Evolutionary conservation across 495 filamentous ascomycete species (phyloP).

Genomic region (Penicillium coprophilum): DNA sequence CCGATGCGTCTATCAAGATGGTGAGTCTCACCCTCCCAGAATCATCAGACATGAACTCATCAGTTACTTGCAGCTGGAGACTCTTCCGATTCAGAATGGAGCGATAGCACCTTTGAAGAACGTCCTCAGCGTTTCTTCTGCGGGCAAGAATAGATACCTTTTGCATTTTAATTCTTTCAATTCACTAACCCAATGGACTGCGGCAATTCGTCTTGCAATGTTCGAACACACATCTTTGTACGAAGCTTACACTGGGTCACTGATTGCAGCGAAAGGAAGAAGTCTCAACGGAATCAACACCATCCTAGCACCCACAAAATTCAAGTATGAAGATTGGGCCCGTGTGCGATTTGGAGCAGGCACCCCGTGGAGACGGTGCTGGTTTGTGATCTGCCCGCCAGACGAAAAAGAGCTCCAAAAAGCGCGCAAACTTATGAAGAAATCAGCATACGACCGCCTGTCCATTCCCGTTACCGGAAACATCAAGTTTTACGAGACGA

Average conservation of each 20-base stretch:
- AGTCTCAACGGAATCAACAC: constrained; percentile 77
- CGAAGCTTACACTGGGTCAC: constrained; percentile 93
- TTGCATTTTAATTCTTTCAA: constrained; percentile 94
- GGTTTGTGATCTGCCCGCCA: constrained; percentile 90
- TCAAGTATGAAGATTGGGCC: constrained; percentile 88
- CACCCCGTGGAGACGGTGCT: constrained; percentile 94
- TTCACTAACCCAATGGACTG: constrained; percentile 93
- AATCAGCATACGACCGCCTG: constrained; percentile 77
- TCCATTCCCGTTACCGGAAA: constrained; percentile 71
- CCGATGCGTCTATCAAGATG: constrained; percentile 97
- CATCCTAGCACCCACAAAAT: constrained; percentile 76
- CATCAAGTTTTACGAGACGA: constrained; percentile 93
- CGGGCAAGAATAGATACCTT: constrained; percentile 90
- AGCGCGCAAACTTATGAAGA: constrained; percentile 78
- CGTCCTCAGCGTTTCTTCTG: constrained; percentile 91
- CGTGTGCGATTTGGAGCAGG: constrained; percentile 94
- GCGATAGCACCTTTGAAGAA: constrained; percentile 82
- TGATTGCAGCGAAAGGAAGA: constrained; percentile 95
- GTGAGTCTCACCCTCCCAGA: constrained; percentile 48
- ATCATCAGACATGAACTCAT: constrained; percentile 13
- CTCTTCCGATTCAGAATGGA: constrained; percentile 73
- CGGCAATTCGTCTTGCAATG: constrained; percentile 90
- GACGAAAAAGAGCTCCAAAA: constrained; percentile 89
- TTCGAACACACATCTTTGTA: constrained; percentile 91
- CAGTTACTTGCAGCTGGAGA: constrained; percentile 68